These are phyloP conservation scores for Suillus brevipes DNA, from an alignment of 768 basidiomycete species.

Conservation along the genomic window DNA sequence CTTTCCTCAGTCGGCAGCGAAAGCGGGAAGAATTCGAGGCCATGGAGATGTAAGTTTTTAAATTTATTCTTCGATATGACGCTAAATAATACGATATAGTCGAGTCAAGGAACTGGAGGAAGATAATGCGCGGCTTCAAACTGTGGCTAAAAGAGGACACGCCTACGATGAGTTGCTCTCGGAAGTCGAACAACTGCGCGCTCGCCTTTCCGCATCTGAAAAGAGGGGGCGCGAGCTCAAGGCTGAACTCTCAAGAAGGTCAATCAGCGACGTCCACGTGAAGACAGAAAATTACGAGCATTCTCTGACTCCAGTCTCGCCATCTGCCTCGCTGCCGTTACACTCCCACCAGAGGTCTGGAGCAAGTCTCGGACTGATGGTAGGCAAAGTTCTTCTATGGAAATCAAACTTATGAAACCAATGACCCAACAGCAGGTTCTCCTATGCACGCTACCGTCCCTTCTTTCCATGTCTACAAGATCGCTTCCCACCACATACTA, in stretches of 20 bases:
- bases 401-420: constrained; percentile 4
- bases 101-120: constrained; percentile 83
- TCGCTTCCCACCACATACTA: constrained; percentile 57
- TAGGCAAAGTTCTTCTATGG: constrained; percentile 35
- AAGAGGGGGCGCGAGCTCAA: constrained; percentile 68
- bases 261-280: constrained; percentile 39
- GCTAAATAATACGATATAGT: constrained; percentile 40
- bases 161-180: constrained; percentile 45
- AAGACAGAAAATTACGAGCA: constrained; percentile 64
- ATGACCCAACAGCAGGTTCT: constrained; percentile 57
- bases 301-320: constrained; percentile 45
- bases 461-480: constrained; percentile 68
- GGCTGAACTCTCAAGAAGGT: constrained; percentile 52
- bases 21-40: constrained; percentile 90
- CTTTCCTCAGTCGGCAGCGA: constrained; percentile 87
- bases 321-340: constrained; percentile 31
- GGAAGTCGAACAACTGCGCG: constrained; percentile 66
- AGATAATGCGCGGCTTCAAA: constrained; percentile 74
- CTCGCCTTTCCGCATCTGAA: constrained; percentile 62
- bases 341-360: constrained; percentile 57
- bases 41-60: constrained; percentile 79
- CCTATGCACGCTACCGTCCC: constrained; percentile 72
- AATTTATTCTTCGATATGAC: constrained; percentile 5
- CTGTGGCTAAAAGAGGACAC: constrained; percentile 50
- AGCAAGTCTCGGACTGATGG: constrained; percentile 72